phyloP scores from a whole-genome alignment of 305 asterid species.

The Fraxinus paxiana region DNA sequence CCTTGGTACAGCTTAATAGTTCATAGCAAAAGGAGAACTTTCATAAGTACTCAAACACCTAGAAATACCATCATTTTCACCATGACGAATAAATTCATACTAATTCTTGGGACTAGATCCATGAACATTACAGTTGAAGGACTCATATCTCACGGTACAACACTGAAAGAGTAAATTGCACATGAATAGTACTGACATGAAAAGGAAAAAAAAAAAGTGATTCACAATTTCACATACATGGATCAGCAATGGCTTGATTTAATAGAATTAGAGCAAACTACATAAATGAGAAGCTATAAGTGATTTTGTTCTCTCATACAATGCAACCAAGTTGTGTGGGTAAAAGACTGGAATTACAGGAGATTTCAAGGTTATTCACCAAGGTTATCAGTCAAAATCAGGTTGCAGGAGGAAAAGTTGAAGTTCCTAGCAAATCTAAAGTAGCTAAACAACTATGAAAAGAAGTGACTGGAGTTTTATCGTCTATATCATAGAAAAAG shows the following conservation, averaged over 20 bases:
- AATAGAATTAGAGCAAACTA: neutral
- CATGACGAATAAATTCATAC: neutral
- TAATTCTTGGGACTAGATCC: neutral
- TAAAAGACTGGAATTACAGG: neutral
- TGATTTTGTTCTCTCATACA: neutral
- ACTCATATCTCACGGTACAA: neutral
- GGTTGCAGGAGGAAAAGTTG: neutral
- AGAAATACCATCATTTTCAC: neutral
- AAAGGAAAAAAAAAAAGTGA: neutral
- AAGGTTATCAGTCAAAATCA: neutral
- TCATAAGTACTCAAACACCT: neutral
- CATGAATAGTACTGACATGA: neutral
- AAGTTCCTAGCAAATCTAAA: neutral
- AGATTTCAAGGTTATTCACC: neutral
- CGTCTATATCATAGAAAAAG: neutral
- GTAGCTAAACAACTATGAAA: neutral
- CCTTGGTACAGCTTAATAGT: neutral
- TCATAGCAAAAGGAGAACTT: neutral
- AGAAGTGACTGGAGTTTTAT: neutral
- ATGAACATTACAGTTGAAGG: neutral
- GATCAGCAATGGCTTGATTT: neutral
- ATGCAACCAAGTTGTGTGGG: neutral
- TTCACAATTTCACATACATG: neutral
- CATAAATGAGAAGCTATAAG: neutral
- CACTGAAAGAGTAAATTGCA: neutral